Evolutionary conservation across 2,329 filamentous ascomycete species (phyloP).

Genomic region (Bipolaris sorokiniana): DNA sequence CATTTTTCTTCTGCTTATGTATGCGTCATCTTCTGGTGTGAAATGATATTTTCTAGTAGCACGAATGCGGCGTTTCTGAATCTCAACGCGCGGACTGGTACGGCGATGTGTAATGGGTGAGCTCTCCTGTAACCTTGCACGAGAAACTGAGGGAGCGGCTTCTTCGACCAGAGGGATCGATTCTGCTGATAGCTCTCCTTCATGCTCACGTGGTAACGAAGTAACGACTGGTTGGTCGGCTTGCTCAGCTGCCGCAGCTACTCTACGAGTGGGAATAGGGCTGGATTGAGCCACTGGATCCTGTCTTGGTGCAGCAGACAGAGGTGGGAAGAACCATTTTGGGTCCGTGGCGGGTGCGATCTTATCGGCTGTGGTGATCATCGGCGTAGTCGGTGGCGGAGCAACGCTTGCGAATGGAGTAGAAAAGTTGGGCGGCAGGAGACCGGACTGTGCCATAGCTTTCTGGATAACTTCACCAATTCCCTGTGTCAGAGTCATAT

Average conservation of each 20-base stretch:
- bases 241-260: not conserved
- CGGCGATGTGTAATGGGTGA: slow-evolving; percentile 7
- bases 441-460: slow-evolving; percentile 23
- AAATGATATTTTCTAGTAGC: slow-evolving; percentile 27
- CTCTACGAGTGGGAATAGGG: slow-evolving; percentile 5
- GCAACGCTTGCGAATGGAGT: slow-evolving; percentile 6
- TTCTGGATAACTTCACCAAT: slow-evolving; percentile 36
- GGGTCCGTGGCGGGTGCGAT: slow-evolving; percentile 35
- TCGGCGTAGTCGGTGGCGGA: slow-evolving; percentile 10
- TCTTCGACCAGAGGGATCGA: not conserved
- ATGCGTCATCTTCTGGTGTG: slow-evolving; percentile 42
- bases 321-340: slow-evolving; percentile 38
- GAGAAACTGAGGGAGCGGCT: not conserved
- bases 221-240: not conserved
- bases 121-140: not conserved
- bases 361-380: slow-evolving; percentile 9
- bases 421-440: slow-evolving; percentile 20
- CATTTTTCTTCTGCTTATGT: slow-evolving; percentile 43
- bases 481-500: slow-evolving; percentile 29
- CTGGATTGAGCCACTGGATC: slow-evolving; percentile 15
- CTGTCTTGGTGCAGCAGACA: slow-evolving; percentile 13
- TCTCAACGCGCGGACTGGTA: slow-evolving; percentile 23
- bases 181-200: not conserved
- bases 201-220: not conserved
- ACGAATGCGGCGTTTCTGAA: slow-evolving; percentile 10